Evolutionary conservation across 139 green algal genomes (phyloP).

Genomic region (Asterochloris erici): DNA sequence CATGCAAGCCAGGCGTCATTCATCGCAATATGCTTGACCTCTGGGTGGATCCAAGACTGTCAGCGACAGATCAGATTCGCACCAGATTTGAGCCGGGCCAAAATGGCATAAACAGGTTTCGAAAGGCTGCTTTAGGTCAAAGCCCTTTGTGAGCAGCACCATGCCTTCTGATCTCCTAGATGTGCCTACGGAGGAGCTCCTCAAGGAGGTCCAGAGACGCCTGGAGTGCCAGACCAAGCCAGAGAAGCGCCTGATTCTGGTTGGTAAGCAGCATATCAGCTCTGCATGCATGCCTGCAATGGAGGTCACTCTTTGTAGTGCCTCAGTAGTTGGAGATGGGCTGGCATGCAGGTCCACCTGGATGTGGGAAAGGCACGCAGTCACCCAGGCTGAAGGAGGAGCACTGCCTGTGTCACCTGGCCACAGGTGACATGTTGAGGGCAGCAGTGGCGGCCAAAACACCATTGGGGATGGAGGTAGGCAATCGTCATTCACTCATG

Average conservation of each 20-base stretch:
- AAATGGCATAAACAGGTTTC: too few species aligned
- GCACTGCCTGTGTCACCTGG: constrained; percentile 96
- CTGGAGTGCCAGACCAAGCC: constrained; percentile 92
- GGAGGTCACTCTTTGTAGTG: background rate
- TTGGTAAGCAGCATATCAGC: constrained; percentile 57
- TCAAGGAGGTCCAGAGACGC: constrained; percentile 85
- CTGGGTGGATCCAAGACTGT: too few species aligned
- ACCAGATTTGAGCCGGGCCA: too few species aligned
- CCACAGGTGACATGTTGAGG: constrained; percentile 94
- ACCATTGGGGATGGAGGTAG: constrained; percentile 65
- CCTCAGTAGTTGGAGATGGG: background rate
- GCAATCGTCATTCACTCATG: too few species aligned
- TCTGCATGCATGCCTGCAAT: background rate
- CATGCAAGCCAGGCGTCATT: too few species aligned
- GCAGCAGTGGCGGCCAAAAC: constrained; percentile 82
- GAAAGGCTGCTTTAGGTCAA: too few species aligned
- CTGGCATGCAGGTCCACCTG: constrained; percentile 73
- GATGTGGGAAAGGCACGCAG: constrained; percentile 92
- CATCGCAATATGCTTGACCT: too few species aligned
- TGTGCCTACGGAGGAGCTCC: constrained; percentile 70
- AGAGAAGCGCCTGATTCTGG: constrained; percentile 92
- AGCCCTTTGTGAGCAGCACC: background rate
- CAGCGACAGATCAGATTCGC: too few species aligned
- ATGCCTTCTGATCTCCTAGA: constrained; percentile 61
- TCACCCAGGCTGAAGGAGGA: constrained; percentile 93